Percentiles rank a stretch among this genome's conserved stretches.
phyloP scores from a whole-genome alignment of 108 stramenopile species.

The Cyclostephanos invisitatus region DNA sequence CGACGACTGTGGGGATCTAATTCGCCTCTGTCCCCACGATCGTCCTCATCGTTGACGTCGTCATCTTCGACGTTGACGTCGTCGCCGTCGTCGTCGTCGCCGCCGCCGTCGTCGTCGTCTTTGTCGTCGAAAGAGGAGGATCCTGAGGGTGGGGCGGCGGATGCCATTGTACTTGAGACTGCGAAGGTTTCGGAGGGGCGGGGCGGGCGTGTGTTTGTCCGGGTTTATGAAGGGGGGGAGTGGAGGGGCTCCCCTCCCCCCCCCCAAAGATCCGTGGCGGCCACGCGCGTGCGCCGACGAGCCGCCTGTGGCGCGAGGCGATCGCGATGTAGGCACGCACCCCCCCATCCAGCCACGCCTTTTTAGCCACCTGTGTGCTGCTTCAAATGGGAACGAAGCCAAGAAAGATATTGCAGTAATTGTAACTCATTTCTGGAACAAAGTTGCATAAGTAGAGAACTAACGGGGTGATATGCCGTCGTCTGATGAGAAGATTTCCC shows the following conservation, averaged over 20 bases:
- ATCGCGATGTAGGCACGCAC: no score
- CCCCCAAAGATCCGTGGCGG: no score
- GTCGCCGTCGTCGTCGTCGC: not conserved
- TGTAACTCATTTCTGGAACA: not conserved
- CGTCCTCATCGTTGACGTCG: not conserved
- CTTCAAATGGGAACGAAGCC: no score
- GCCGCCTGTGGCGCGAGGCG: no score
- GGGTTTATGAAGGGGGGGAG: no score
- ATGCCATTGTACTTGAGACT: not conserved
- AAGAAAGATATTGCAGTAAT: not conserved
- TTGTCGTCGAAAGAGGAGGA: not conserved
- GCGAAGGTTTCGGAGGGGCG: no score
- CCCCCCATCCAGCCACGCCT: no score
- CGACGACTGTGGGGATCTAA: not conserved
- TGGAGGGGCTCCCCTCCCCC: no score
- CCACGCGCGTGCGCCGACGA: no score
- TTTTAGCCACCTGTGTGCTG: no score
- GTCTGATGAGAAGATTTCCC: conserved; percentile 25
- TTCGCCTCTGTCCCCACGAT: not conserved
- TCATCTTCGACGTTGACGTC: no score
- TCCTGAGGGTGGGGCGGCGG: not conserved
- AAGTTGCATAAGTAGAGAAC: not conserved
- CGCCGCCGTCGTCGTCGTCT: not conserved
- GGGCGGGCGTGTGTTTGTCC: no score
- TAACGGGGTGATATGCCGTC: conserved; percentile 19